Base-by-base conservation (phyloP, 306 rosid genomes). In the Ochetophila trinervis region DNA sequence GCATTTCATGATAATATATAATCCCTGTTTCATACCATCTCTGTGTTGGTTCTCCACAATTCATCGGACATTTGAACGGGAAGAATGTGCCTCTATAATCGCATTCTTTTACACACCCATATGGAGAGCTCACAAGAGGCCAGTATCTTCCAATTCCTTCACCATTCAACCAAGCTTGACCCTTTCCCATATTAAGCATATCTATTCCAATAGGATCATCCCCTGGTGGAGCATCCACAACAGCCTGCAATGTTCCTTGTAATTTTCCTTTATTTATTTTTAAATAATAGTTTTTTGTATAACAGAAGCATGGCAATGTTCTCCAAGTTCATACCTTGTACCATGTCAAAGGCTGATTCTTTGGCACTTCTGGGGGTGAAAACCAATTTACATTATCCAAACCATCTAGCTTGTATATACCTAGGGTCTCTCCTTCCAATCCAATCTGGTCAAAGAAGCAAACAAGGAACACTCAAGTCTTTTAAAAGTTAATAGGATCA, bases 91-190 rank as follows among this genome's bases (percentile, higher is more conserved):
- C 95, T 78, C 98, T 80, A 60, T 92, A 92, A 64, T 92, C 88
- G 23, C 98, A 89, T 80, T 80, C 80, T 60, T 84, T 18, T 80
- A 91, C 92, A 75, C 98, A 92, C 49, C 76, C 81, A 32, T 74
- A 78, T 60, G 66, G 54, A 57, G 83, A 83, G 82, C 80, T 87
- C 74, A 30, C 67, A 76, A 89, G 69, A 11, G 98, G 89, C 95
- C 96, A 92, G 76, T 89, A 92, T 89, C 96, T 85, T 80, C 98
- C 98, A 18, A 92, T 87, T 86, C 87, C 96, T 84, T 92, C 95
- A 57, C 96, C 98, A 63, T 92, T 92, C 77, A 92, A 79, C 98
- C 98, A 92, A 66, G 95, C 98, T 54, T 85, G 81, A 75, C 96
- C 98, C 80, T 92, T 92, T 47, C 98, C 98, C 98, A 89, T 89